phyloP scores from a whole-genome alignment of 495 filamentous ascomycete genomes.

The Parachaetomium inaequale region DNA sequence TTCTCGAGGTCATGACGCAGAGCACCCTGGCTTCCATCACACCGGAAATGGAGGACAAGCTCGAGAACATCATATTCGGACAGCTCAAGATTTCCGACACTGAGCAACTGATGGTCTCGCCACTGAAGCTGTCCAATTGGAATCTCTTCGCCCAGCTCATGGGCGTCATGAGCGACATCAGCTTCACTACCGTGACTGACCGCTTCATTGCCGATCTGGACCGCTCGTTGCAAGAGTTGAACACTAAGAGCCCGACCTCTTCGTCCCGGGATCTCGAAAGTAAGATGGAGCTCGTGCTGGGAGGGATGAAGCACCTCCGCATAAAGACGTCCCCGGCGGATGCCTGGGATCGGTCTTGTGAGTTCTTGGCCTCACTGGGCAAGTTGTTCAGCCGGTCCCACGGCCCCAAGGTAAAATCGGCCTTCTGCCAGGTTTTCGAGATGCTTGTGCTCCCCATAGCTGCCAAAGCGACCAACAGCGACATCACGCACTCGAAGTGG shows the following conservation, averaged over 20 bases:
- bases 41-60: conserved; percentile 78
- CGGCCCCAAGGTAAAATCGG: conserved; percentile 82
- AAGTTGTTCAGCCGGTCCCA: conserved; percentile 79
- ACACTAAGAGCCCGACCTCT: conserved; percentile 55
- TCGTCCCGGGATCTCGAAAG: conserved; percentile 62
- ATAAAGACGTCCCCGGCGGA: conserved; percentile 67
- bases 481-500: conserved; percentile 79
- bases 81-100: conserved; percentile 85
- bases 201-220: conserved; percentile 80
- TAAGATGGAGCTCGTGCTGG: conserved; percentile 76
- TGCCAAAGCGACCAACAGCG: conserved; percentile 63
- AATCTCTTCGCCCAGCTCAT: conserved; percentile 85
- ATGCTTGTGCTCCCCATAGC: conserved; percentile 86
- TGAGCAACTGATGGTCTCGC: conserved; percentile 71
- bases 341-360: conserved; percentile 80
- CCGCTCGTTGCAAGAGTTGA: conserved; percentile 66
- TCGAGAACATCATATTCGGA: conserved; percentile 92
- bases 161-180: conserved; percentile 89
- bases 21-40: conserved; percentile 79
- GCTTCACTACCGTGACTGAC: conserved; percentile 77
- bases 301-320: conserved; percentile 85
- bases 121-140: conserved; percentile 89
- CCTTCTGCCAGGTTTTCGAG: conserved; percentile 87
- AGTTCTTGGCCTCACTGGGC: conserved; percentile 76
- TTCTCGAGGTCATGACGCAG: conserved; percentile 91